Conservation (phyloP, 805 yeast species). For the Yarrowia hollandica region DNA sequence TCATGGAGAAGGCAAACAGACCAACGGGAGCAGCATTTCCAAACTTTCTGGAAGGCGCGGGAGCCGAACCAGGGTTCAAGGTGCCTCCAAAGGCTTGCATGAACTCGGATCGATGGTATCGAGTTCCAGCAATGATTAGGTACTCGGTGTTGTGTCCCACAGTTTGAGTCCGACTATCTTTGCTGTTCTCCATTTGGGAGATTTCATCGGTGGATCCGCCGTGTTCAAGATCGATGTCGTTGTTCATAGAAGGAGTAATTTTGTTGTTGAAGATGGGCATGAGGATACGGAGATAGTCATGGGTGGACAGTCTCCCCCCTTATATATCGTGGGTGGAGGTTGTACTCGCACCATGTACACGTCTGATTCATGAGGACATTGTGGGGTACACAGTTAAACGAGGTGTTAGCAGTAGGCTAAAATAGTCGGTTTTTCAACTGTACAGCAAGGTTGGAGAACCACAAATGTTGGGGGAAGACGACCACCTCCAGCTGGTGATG, state of each 20-base stretch:
- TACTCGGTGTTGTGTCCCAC: conserved; percentile 56
- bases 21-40: conserved; percentile 68
- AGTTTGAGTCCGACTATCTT: conserved; percentile 37
- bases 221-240: neutral
- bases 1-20: conserved; percentile 56
- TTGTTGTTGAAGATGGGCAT: neutral
- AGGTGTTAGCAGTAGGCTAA: neutral
- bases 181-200: neutral
- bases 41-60: conserved; percentile 49
- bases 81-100: conserved; percentile 52
- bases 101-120: conserved; percentile 59
- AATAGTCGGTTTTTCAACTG: neutral
- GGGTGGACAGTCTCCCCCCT: neutral
- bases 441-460: neutral
- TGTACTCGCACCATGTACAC: too few relatives aligned
- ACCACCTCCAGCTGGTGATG: neutral
- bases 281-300: neutral
- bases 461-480: neutral
- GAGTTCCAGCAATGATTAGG: conserved; percentile 64
- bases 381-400: neutral
- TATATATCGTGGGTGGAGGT: neutral
- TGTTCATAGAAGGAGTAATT: neutral
- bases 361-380: too few relatives aligned
- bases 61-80: conserved; percentile 18
- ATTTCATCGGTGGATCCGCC: neutral